A percentile compares a stretch with the other conserved stretches of the same genome.
Evolutionary conservation across 495 filamentous ascomycete species (phyloP).

Genomic region (Pseudomonodictys pantanalensis): DNA sequence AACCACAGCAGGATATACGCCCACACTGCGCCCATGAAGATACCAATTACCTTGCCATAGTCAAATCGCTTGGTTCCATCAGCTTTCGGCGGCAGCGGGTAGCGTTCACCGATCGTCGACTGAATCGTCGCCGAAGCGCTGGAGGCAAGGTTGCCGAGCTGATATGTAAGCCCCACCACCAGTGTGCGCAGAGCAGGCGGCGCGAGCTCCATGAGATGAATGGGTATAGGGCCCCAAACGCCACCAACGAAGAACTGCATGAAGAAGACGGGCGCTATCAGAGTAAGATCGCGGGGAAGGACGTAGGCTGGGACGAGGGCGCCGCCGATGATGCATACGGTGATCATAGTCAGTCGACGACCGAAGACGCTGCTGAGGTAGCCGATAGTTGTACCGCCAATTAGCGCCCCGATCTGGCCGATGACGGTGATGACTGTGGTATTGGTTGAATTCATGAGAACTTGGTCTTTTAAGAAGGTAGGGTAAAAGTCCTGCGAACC

Average conservation of each 20-base stretch:
- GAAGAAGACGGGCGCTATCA: slow-evolving; percentile 86
- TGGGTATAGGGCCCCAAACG: slow-evolving; percentile 42
- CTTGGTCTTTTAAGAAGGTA: slow-evolving; percentile 77
- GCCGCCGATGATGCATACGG: slow-evolving; percentile 72
- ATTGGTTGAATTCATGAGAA: slow-evolving; percentile 63
- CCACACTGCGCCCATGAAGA: slow-evolving; percentile 92
- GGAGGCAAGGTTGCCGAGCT: slow-evolving; percentile 80
- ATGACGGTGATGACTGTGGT: slow-evolving; percentile 84
- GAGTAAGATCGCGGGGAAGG: slow-evolving; percentile 55
- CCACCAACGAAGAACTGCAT: slow-evolving; percentile 83
- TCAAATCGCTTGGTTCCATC: slow-evolving; percentile 59
- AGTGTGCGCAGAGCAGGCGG: slow-evolving; percentile 81
- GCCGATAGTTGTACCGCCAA: slow-evolving; percentile 72
- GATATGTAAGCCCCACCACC: slow-evolving; percentile 78
- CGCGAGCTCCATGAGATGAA: slow-evolving; percentile 84
- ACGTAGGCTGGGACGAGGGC: slow-evolving; percentile 80
- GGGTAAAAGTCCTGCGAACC: slow-evolving; percentile 91
- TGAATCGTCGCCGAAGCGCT: slow-evolving; percentile 82
- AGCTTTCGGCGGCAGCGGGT: slow-evolving; percentile 62
- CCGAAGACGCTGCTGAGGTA: slow-evolving; percentile 80
- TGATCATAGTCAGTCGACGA: slow-evolving; percentile 75
- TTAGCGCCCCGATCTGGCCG: slow-evolving; percentile 77
- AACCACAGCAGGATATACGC: slow-evolving; percentile 74
- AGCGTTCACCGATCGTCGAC: slow-evolving; percentile 74
- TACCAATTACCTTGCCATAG: slow-evolving; percentile 88